Evolutionary conservation across 2,329 filamentous ascomycete genomes (phyloP), one percentile per base, ranked within the genome.

Genomic region (Fusarium sp.): DNA sequence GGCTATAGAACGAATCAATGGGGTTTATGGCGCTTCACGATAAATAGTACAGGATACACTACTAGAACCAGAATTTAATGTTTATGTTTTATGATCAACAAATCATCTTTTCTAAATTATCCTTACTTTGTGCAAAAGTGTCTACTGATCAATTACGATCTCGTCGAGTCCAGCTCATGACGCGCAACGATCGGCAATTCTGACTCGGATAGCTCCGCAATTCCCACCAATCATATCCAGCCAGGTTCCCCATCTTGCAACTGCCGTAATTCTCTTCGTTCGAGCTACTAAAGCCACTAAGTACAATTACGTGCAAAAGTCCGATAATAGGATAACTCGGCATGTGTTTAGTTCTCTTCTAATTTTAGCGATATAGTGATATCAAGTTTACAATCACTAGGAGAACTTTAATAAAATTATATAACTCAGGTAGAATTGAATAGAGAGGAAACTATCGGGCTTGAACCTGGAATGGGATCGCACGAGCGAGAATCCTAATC

Each of bases 1-100:
- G 33, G 30, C 9, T 37, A 30, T 20, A 35, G 35, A 27, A 61
- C 19, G 15, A 27, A 10, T 35, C 32, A 33, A 15, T 39, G 19
- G 30, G 35, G 23, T 3, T 49, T 49, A 35, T 11, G 33, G 22
- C 22, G 13, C 53, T 60, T 15, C 4, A 54, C 19, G 56, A 62
- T 62, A 54, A 47, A 61, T 61, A 39, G 56, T 23, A 47, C 40
- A 6, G 32, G 19, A 35, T 9, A 19, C 7, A 54, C 40, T 37
- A 62, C 4, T 47, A 62, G 46, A 62, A 46, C 17, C 27, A 62
- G 47, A 62, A 61, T 62, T 52, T 61, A 62, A 62, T 62, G 58
- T 62, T 62, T 62, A 62, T 62, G 58, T 61, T 62, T 61, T 50
- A 55, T 50, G 52, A 55, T n/a, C 23, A 50, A 37, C 3, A 4